Evolutionary conservation across 208 protist species (phyloP).

Genomic region (Acanthamoeba healyi): DNA sequence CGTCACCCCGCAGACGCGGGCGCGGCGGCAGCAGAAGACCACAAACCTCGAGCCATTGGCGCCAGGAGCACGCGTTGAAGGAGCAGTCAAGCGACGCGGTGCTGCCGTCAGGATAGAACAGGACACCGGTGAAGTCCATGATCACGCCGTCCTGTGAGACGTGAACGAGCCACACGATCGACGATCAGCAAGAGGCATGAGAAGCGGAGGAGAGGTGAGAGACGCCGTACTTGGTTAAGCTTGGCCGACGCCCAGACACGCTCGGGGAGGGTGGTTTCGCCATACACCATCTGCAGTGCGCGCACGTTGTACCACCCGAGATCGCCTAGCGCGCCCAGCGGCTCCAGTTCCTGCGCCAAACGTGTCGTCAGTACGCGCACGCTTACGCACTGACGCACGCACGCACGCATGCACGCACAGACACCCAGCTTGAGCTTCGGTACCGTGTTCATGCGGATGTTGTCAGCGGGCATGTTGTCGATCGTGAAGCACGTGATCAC

Average conservation of each 20-base stretch:
- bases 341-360: constrained; percentile 14
- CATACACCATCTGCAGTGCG: constrained; percentile 25
- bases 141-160: background rate
- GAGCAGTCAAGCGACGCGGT: constrained; percentile 62
- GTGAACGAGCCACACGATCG: too few relatives aligned
- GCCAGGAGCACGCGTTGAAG: background rate
- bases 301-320: constrained; percentile 58
- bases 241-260: constrained; percentile 44
- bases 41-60: constrained; percentile 49
- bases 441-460: constrained; percentile 36
- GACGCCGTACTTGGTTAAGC: background rate
- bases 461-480: background rate
- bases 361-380: too few relatives aligned
- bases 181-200: background rate
- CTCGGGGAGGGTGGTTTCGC: constrained; percentile 35
- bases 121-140: constrained; percentile 26
- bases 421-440: too few relatives aligned
- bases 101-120: constrained; percentile 8
- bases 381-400: too few relatives aligned
- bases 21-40: too few relatives aligned
- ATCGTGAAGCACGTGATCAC: constrained; percentile 19
- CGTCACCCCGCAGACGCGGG: too few relatives aligned
- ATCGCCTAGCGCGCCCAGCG: constrained; percentile 11
- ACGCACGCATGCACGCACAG: too few relatives aligned
- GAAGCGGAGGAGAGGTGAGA: background rate